Evolutionary conservation across 352 stramenopile species (phyloP).

Genomic region (Phytophthora rubi): DNA sequence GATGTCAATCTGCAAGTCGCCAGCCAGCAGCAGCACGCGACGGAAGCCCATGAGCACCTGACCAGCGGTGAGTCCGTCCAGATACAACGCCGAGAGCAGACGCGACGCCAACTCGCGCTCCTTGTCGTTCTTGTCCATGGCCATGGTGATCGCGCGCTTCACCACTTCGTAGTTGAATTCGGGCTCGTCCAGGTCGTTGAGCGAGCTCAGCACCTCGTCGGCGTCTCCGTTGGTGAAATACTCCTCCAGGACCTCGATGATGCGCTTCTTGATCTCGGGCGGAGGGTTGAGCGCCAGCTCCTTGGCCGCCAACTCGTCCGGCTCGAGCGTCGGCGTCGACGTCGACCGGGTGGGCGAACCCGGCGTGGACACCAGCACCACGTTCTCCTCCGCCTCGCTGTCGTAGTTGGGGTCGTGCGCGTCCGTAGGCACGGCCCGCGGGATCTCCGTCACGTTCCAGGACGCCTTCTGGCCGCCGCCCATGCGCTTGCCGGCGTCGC

Average conservation of each 20-base stretch:
- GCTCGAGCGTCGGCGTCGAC: constrained; percentile 58
- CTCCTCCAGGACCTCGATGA: constrained; percentile 90
- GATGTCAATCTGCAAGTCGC: constrained; percentile 97
- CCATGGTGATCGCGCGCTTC: constrained; percentile 95
- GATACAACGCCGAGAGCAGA: constrained; percentile 94
- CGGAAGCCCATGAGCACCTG: constrained; percentile 95
- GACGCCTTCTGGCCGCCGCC: constrained; percentile 86
- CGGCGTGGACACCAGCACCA: constrained; percentile 80
- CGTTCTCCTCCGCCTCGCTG: constrained; percentile 90
- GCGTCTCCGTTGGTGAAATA: constrained; percentile 90
- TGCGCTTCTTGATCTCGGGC: constrained; percentile 90
- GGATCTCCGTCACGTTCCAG: constrained; percentile 84
- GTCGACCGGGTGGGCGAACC: constrained; percentile 47
- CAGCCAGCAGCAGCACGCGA: constrained; percentile 94
- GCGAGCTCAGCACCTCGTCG: constrained; percentile 89
- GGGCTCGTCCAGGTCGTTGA: constrained; percentile 65
- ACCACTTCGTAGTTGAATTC: constrained; percentile 94
- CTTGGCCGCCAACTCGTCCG: constrained; percentile 74
- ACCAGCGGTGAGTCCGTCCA: constrained; percentile 81
- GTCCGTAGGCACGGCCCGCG: constrained; percentile 72
- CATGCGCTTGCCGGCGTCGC: constrained; percentile 88
- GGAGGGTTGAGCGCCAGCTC: constrained; percentile 78
- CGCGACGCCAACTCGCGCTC: constrained; percentile 65
- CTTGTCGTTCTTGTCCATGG: constrained; percentile 88
- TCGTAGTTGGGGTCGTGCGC: constrained; percentile 95